Conservation (phyloP, 164 flowering plant species). For the Vitis rotundifolia region DNA sequence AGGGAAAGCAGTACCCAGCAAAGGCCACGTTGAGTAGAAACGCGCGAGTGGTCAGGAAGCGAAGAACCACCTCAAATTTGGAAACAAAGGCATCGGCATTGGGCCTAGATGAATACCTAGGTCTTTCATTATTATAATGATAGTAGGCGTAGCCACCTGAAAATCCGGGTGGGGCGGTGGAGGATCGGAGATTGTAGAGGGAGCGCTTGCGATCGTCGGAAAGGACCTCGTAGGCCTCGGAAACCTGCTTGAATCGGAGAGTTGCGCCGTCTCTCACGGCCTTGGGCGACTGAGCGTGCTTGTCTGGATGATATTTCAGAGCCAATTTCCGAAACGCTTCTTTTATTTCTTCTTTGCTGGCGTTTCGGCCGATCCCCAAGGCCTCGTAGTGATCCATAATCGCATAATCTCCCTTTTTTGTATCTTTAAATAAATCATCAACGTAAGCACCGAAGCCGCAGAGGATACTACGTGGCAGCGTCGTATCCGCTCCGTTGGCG, state of each 20-base stretch:
- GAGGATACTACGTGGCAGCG: slow-evolving; percentile 6
- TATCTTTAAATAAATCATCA: background rate
- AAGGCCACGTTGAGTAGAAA: slow-evolving; percentile 67
- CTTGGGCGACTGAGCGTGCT: slow-evolving; percentile 63
- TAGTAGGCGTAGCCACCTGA: slow-evolving; percentile 8
- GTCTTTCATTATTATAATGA: background rate
- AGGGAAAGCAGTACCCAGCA: slow-evolving; percentile 45
- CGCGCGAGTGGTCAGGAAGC: slow-evolving; percentile 42
- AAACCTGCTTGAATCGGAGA: slow-evolving; percentile 63
- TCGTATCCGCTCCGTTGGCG: slow-evolving; percentile 11
- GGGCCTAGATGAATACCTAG: background rate
- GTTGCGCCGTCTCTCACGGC: slow-evolving; percentile 47
- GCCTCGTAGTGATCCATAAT: slow-evolving; percentile 71
- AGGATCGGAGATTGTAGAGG: slow-evolving; percentile 39
- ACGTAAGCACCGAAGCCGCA: background rate
- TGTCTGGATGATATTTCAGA: slow-evolving; percentile 78
- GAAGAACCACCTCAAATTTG: slow-evolving; percentile 34
- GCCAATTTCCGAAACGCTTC: slow-evolving; percentile 75
- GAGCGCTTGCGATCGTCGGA: slow-evolving; percentile 72
- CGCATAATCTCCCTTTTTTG: background rate
- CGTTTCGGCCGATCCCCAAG: slow-evolving; percentile 54
- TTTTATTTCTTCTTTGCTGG: slow-evolving; percentile 75
- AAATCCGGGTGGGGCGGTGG: slow-evolving; percentile 10
- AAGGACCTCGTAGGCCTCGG: slow-evolving; percentile 84
- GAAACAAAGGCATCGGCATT: slow-evolving; percentile 9